These are phyloP conservation scores for Calocybe gangraenosa DNA, from an alignment of 768 basidiomycete genomes.

Conservation along the genomic window DNA sequence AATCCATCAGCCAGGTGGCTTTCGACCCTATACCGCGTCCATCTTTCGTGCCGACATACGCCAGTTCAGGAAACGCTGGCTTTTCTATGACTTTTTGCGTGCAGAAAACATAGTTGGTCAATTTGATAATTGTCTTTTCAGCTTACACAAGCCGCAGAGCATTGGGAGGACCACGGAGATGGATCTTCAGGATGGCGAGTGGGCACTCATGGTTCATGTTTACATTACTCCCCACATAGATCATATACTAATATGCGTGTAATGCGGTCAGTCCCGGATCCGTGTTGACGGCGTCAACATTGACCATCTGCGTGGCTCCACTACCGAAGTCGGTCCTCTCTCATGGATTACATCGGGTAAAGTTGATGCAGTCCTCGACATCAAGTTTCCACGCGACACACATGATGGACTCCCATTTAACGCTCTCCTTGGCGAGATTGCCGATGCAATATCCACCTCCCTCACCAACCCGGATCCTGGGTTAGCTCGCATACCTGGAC, in stretches of 20 bases:
- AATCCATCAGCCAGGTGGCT: constrained; percentile 88
- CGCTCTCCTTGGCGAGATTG: constrained; percentile 84
- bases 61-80: constrained; percentile 85
- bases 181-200: constrained; percentile 77
- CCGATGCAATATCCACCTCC: constrained; percentile 78
- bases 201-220: constrained; percentile 80
- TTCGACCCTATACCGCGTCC: constrained; percentile 87
- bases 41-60: constrained; percentile 92
- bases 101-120: constrained; percentile 97
- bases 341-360: constrained; percentile 99
- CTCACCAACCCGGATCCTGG: constrained; percentile 37
- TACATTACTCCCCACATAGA: background rate
- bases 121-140: constrained; percentile 96
- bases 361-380: constrained; percentile 94
- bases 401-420: constrained; percentile 67
- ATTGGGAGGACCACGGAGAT: constrained; percentile 87
- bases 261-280: constrained; percentile 69
- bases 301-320: constrained; percentile 87
- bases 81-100: constrained; percentile 92
- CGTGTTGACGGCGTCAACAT: constrained; percentile 96
- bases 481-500: constrained; percentile 71
- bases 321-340: constrained; percentile 81
- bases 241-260: background rate
- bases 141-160: constrained; percentile 93
- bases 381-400: constrained; percentile 89